phyloP scores from a whole-genome alignment of 2,329 filamentous ascomycete species.

The Talaromyces funiculosus region DNA sequence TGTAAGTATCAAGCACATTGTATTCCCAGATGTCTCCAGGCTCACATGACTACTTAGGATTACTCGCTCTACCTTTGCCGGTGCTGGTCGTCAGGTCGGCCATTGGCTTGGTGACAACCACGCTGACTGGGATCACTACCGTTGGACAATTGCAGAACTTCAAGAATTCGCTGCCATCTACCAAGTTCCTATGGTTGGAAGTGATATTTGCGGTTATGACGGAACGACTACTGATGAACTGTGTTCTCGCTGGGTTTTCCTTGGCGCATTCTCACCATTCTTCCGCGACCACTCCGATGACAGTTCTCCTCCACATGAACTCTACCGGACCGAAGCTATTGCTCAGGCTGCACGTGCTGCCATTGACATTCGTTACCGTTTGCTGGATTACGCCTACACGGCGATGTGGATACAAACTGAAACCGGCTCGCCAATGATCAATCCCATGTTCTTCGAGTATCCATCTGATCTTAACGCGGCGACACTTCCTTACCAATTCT shows the following conservation, averaged over 20 bases:
- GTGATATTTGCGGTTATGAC: constrained; percentile 73
- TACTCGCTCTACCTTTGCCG: constrained; percentile 69
- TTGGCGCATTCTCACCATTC: constrained; percentile 70
- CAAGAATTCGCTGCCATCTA: constrained; percentile 60
- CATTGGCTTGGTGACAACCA: constrained; percentile 60
- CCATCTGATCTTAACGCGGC: constrained; percentile 52
- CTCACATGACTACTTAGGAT: constrained; percentile 44
- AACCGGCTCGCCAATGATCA: constrained; percentile 60
- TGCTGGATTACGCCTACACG: constrained; percentile 78
- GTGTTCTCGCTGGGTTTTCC: constrained; percentile 68
- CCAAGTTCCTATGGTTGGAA: constrained; percentile 62
- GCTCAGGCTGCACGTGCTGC: constrained; percentile 60
- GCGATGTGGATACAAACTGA: constrained; percentile 56
- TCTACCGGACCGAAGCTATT: constrained; percentile 64
- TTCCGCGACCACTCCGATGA: constrained; percentile 67
- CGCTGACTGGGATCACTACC: constrained; percentile 55
- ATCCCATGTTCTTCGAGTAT: constrained; percentile 68
- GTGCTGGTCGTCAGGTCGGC: constrained; percentile 56
- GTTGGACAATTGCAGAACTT: constrained; percentile 54
- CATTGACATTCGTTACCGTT: constrained; percentile 66
- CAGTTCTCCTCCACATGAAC: constrained; percentile 57
- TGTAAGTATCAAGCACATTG: constrained; percentile 28
- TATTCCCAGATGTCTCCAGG: background rate
- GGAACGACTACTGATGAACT: constrained; percentile 61
- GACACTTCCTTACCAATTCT: constrained; percentile 51